phyloP scores from a whole-genome alignment of 2,329 filamentous ascomycete genomes.

The Periglandula ipomoeae region DNA sequence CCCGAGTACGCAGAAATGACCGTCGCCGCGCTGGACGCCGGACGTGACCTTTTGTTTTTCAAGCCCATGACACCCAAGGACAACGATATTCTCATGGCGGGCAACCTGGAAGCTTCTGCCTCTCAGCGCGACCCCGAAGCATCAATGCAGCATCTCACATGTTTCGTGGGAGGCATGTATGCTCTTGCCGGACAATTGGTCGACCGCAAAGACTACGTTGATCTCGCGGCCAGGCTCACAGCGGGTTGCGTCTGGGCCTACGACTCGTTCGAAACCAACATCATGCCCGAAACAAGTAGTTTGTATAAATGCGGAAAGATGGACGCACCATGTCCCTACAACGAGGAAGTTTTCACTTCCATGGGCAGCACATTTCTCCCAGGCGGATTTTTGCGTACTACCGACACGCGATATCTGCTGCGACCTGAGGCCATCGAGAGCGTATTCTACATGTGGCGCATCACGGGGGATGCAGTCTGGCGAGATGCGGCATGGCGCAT shows the following conservation, averaged over 20 bases:
- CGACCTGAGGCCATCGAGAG: constrained; percentile 45
- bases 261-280: constrained; percentile 35
- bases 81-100: constrained; percentile 52
- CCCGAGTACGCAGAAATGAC: constrained; percentile 58
- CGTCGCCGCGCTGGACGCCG: constrained; percentile 49
- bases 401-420: constrained; percentile 33
- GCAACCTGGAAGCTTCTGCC: constrained; percentile 22
- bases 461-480: constrained; percentile 36
- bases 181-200: constrained; percentile 58
- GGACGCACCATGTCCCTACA: constrained; percentile 27
- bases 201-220: constrained; percentile 34
- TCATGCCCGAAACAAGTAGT: constrained; percentile 44
- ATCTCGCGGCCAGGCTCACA: constrained; percentile 37
- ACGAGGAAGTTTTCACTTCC: constrained; percentile 15
- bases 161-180: constrained; percentile 64
- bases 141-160: constrained; percentile 51
- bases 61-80: constrained; percentile 54
- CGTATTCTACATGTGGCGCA: constrained; percentile 41
- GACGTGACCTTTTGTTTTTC: constrained; percentile 55
- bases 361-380: constrained; percentile 20
- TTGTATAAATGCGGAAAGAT: constrained; percentile 27
- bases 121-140: constrained; percentile 20
- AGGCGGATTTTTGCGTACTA: constrained; percentile 49
- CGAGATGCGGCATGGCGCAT: constrained; percentile 38
- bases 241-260: constrained; percentile 48